A percentile compares a stretch with the other conserved stretches of the same genome.
phyloP scores from a whole-genome alignment of 116 monocot species.

The Dioscorea cayenensis region DNA sequence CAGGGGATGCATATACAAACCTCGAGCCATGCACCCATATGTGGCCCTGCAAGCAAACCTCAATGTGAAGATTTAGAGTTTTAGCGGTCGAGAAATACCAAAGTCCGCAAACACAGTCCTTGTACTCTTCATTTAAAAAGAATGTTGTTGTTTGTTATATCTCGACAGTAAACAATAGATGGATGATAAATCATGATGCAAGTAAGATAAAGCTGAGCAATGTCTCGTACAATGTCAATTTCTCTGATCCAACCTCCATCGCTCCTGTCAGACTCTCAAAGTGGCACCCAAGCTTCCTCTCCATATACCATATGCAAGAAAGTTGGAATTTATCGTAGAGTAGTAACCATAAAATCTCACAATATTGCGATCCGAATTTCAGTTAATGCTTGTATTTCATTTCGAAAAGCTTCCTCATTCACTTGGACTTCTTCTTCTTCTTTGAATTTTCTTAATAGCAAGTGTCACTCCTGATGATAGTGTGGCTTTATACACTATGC shows the following conservation, averaged over 20 bases:
- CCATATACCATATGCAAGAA: slow-evolving; percentile 23
- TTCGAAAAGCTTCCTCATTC: slow-evolving; percentile 10
- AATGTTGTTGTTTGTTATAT: slow-evolving; percentile 8
- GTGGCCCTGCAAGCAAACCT: no score
- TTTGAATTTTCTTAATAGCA: slow-evolving; percentile 16
- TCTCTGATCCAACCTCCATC: slow-evolving; percentile 15
- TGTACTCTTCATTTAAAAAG: slow-evolving; percentile 1
- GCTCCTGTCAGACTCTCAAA: slow-evolving; percentile 1
- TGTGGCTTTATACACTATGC: no score
- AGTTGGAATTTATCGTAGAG: slow-evolving; percentile 11
- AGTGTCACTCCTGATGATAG: no score
- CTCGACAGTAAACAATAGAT: no score
- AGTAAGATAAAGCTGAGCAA: no score
- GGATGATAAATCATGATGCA: no score
- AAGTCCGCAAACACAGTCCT: no score
- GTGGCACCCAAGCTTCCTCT: slow-evolving; percentile 15
- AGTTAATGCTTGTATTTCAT: slow-evolving; percentile 14
- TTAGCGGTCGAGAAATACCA: no score
- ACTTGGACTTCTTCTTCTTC: neutral
- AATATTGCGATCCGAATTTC: slow-evolving; percentile 23
- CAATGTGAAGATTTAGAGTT: no score
- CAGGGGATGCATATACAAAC: no score
- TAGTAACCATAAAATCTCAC: slow-evolving; percentile 35
- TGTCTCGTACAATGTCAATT: slow-evolving; percentile 3
- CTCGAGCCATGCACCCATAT: no score